Conservation (phyloP, 23 red algal genomes). For the Pyropia haitanensis region DNA sequence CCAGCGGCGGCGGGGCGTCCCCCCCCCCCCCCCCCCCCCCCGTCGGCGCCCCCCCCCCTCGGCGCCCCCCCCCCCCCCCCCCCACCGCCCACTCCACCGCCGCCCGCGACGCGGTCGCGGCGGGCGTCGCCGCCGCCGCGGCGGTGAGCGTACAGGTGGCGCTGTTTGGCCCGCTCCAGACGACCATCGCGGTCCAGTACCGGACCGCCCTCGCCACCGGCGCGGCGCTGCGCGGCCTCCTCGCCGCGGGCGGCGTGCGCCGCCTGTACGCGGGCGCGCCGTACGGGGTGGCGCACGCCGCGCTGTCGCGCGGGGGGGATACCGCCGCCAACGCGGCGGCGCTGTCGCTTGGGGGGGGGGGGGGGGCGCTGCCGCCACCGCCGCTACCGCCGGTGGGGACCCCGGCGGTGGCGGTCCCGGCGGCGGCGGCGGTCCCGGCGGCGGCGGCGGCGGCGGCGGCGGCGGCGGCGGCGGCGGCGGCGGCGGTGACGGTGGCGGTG, state of each 20-base stretch:
- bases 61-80: background rate
- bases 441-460: slow-evolving; percentile 18
- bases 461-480: slow-evolving; percentile 12
- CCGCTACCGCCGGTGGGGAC: too few relatives aligned
- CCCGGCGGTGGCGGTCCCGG: slow-evolving; percentile 4
- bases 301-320: slow-evolving; percentile 42
- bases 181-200: slow-evolving; percentile 49
- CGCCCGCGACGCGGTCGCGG: slow-evolving; percentile 24
- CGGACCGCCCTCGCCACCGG: slow-evolving; percentile 11
- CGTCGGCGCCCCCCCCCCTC: background rate
- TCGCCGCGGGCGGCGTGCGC: slow-evolving; percentile 29
- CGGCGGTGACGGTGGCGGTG: slow-evolving; percentile 12
- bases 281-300: slow-evolving; percentile 26
- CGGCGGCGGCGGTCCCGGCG: slow-evolving; percentile 5
- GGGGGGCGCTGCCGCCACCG: too few relatives aligned
- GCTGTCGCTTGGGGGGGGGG: background rate
- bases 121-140: slow-evolving; percentile 35
- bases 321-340: slow-evolving; percentile 32
- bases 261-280: slow-evolving; percentile 41
- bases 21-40: background rate
- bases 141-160: slow-evolving; percentile 27
- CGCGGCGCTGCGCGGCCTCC: slow-evolving; percentile 20
- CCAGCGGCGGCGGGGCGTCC: background rate
- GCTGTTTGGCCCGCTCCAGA: slow-evolving; percentile 41
- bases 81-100: background rate